These are phyloP conservation scores for Aspergillus ustus DNA, from an alignment of 2,329 filamentous ascomycete species.

Conservation along the genomic window DNA sequence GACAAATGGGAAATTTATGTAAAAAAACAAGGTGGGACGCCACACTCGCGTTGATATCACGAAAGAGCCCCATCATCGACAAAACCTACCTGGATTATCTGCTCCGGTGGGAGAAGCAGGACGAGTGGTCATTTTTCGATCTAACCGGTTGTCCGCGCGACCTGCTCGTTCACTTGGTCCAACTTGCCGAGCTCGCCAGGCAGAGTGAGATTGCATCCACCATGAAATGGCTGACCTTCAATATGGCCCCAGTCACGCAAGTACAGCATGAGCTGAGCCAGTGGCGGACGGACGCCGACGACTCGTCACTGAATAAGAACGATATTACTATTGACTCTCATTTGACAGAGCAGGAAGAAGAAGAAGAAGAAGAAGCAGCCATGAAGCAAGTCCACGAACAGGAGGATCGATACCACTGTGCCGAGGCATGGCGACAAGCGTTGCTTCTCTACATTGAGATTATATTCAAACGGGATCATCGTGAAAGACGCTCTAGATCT, in stretches of 20 bases:
- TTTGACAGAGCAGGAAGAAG: not conserved
- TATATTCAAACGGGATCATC: constrained; percentile 9
- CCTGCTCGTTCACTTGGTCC: constrained; percentile 32
- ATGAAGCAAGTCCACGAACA: not conserved
- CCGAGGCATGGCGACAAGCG: not conserved
- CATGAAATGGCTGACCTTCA: constrained; percentile 35
- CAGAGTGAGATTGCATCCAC: constrained; percentile 33
- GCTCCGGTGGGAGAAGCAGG: constrained; percentile 24
- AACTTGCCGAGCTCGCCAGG: constrained; percentile 34
- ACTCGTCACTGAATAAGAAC: not conserved
- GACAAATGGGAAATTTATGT: not conserved
- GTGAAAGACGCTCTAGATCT: not conserved
- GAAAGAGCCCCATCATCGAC: constrained; percentile 33
- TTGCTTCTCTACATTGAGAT: constrained; percentile 7
- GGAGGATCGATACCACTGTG: constrained; percentile 9
- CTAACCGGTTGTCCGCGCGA: constrained; percentile 40
- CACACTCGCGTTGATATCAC: constrained; percentile 38
- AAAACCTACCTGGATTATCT: constrained; percentile 28
- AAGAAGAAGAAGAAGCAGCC: no score
- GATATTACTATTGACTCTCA: not conserved
- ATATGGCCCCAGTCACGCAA: constrained; percentile 3
- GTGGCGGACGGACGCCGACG: not conserved
- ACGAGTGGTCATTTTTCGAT: constrained; percentile 37
- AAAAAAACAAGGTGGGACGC: constrained; percentile 29
- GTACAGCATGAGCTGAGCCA: not conserved